A percentile compares a stretch with the other conserved stretches of the same genome.
phyloP scores from a whole-genome alignment of 352 stramenopile genomes.

The Phytophthora multivora region DNA sequence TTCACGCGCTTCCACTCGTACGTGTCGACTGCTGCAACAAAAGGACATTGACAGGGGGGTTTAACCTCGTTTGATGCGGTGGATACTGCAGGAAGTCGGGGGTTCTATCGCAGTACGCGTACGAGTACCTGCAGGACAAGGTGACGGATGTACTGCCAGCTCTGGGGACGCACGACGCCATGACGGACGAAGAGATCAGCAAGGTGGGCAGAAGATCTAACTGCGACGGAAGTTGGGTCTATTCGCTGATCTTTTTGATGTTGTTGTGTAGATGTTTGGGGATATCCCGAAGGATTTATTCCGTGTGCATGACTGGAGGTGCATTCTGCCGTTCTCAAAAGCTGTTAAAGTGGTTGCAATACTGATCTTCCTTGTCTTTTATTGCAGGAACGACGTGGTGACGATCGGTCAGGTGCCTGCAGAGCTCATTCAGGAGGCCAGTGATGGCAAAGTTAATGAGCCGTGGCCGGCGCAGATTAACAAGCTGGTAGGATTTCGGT shows the following conservation, averaged over 20 bases:
- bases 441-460: constrained; percentile 94
- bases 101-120: constrained; percentile 93
- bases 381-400: constrained; percentile 92
- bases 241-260: constrained; percentile 1
- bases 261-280: constrained; percentile 91
- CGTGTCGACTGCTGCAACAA: constrained; percentile 9
- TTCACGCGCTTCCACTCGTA: constrained; percentile 97
- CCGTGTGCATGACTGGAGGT: constrained; percentile 96
- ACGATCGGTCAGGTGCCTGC: constrained; percentile 95
- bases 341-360: background rate
- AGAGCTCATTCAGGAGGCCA: constrained; percentile 92
- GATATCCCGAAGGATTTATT: constrained; percentile 86
- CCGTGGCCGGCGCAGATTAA: constrained; percentile 97
- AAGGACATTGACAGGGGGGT: background rate
- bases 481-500: constrained; percentile 76
- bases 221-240: background rate
- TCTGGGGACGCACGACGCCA: constrained; percentile 95
- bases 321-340: background rate
- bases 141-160: constrained; percentile 94
- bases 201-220: constrained; percentile 44
- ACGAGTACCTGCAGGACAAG: constrained; percentile 90
- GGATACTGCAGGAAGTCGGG: constrained; percentile 78
- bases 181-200: constrained; percentile 93
- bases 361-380: constrained; percentile 1
- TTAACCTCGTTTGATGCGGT: constrained; percentile 3